These are phyloP conservation scores for Bipolaris zeicola DNA, from an alignment of 2,329 filamentous ascomycete genomes.

Conservation along the genomic window DNA sequence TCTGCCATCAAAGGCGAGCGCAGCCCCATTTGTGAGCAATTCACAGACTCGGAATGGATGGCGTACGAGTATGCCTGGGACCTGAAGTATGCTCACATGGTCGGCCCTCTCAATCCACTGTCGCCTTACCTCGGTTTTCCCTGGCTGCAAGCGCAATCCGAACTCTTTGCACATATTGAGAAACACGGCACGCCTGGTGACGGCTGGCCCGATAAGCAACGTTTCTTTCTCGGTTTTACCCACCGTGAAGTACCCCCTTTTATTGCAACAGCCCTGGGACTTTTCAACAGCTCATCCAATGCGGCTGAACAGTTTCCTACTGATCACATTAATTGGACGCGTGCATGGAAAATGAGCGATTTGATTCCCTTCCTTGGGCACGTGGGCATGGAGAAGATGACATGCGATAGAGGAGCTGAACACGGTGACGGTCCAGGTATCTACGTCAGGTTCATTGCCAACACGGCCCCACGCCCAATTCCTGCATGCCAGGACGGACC, in stretches of 20 bases:
- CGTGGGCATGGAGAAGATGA: conserved; percentile 67
- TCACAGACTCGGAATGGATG: conserved; percentile 67
- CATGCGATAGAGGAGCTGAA: conserved; percentile 60
- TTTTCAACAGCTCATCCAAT: conserved; percentile 71
- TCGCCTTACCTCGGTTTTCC: conserved; percentile 66
- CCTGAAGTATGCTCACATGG: conserved; percentile 67
- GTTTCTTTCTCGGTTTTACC: conserved; percentile 70
- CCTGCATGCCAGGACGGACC: conserved; percentile 57
- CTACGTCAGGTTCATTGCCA: conserved; percentile 59
- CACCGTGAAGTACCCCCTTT: conserved; percentile 71
- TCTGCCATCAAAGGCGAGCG: conserved; percentile 63
- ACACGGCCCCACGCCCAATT: conserved; percentile 56
- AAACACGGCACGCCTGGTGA: conserved; percentile 50
- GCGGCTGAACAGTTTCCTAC: conserved; percentile 66
- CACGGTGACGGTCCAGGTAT: conserved; percentile 52
- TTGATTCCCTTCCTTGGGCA: conserved; percentile 69
- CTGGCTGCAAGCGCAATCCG: conserved; percentile 66
- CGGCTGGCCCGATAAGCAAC: conserved; percentile 52
- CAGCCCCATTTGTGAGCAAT: conserved; percentile 64
- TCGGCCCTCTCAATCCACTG: conserved; percentile 64
- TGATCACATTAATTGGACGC: conserved; percentile 63
- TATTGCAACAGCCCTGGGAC: conserved; percentile 67
- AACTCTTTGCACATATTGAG: conserved; percentile 34
- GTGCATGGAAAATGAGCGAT: conserved; percentile 67
- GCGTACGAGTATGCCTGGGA: conserved; percentile 68